A percentile compares a stretch with the other conserved stretches of the same genome.
phyloP scores from a whole-genome alignment of 306 rosid genomes.

The Neltuma alba region DNA sequence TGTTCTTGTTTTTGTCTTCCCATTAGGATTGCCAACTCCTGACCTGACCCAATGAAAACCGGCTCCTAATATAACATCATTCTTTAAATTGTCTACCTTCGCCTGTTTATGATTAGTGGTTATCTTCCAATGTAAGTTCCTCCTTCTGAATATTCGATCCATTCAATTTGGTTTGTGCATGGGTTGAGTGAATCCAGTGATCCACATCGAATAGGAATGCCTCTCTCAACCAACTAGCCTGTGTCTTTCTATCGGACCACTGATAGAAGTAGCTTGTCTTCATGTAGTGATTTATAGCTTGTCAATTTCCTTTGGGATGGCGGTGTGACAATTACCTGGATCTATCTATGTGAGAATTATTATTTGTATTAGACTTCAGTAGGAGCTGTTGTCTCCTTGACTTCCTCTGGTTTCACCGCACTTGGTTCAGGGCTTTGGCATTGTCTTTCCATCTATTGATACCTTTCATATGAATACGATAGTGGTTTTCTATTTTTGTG shows the following conservation, averaged over 20 bases:
- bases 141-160: background rate
- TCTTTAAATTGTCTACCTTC: background rate
- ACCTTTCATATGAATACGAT: background rate
- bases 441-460: constrained; percentile 15
- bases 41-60: background rate
- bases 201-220: background rate
- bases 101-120: background rate
- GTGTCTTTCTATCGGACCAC: background rate
- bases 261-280: background rate
- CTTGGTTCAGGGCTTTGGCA: constrained; percentile 1
- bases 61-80: background rate
- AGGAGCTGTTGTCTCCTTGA: background rate
- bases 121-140: background rate
- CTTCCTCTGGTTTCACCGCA: background rate
- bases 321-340: background rate
- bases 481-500: background rate
- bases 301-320: background rate
- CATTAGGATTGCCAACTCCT: background rate
- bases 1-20: constrained; percentile 16
- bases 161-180: background rate
- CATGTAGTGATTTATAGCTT: background rate
- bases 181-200: background rate
- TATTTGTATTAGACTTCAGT: background rate
- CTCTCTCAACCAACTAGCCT: background rate
- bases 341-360: background rate